Conservation (phyloP, 305 asterid species). For the Fraxinus sp. region DNA sequence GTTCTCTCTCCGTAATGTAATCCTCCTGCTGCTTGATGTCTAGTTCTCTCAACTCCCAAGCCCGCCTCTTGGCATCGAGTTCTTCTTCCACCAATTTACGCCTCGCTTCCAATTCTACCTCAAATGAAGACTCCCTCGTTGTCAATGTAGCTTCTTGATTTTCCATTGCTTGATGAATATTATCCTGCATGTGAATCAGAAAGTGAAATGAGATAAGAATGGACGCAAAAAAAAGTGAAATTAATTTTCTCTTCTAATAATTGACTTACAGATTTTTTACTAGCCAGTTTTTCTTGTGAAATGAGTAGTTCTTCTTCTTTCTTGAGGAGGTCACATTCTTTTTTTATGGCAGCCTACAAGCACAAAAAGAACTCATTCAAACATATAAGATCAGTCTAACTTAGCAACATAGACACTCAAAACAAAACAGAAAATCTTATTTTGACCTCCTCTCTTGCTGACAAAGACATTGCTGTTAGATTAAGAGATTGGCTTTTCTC, state of each 20-base stretch:
- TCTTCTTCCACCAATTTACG: slow-evolving; percentile 74
- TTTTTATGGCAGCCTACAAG: slow-evolving; percentile 53
- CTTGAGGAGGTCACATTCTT: slow-evolving; percentile 60
- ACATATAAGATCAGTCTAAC: slow-evolving; percentile 17
- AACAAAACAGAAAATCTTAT: slow-evolving; percentile 13
- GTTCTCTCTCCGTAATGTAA: slow-evolving; percentile 61
- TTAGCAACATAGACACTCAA: slow-evolving; percentile 17
- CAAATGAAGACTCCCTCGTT: slow-evolving; percentile 50
- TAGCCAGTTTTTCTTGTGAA: slow-evolving; percentile 60
- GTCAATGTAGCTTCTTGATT: slow-evolving; percentile 61
- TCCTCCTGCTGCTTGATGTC: slow-evolving; percentile 82
- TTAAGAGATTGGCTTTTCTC: slow-evolving; percentile 59
- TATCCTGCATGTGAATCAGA: slow-evolving; percentile 53
- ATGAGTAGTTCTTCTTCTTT: slow-evolving; percentile 72
- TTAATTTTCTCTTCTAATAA: neutral
- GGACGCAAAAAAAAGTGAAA: neutral
- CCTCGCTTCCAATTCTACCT: slow-evolving; percentile 65
- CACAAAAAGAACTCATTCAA: neutral
- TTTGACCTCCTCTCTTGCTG: slow-evolving; percentile 78
- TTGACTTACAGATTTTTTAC: slow-evolving; percentile 73
- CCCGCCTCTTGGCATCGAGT: slow-evolving; percentile 64
- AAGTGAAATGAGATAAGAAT: slow-evolving; percentile 18
- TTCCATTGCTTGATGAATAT: slow-evolving; percentile 46
- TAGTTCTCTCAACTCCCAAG: slow-evolving; percentile 83
- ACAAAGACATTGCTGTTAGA: slow-evolving; percentile 55